Conservation (phyloP, 2,329 filamentous ascomycete genomes). For the Colletotrichum filicis region DNA sequence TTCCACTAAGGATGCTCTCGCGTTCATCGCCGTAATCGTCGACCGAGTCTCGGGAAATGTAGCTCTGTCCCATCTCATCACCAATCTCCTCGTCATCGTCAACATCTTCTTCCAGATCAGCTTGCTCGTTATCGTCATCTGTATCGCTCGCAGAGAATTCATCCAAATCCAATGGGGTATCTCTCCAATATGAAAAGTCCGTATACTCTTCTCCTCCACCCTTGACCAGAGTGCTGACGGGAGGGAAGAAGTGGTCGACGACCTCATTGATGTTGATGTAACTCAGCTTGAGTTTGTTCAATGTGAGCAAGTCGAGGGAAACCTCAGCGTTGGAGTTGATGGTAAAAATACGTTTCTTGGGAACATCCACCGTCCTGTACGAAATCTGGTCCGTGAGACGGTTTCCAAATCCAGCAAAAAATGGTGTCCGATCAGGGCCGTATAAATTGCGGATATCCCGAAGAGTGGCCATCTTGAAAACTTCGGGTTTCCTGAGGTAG, state of each 20-base stretch:
- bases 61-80: constrained; percentile 64
- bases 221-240: constrained; percentile 86
- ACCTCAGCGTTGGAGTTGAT: constrained; percentile 99
- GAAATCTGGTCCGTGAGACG: constrained; percentile 95
- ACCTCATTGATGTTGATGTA: constrained; percentile 98
- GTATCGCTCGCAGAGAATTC: constrained; percentile 89
- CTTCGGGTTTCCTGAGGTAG: constrained; percentile 94
- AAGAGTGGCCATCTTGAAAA: constrained; percentile 99
- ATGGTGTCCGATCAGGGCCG: constrained; percentile 79
- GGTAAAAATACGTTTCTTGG: constrained; percentile 93
- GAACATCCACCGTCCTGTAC: constrained; percentile 96
- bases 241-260: constrained; percentile 97
- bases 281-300: constrained; percentile 96
- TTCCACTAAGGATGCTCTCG: constrained; percentile 55
- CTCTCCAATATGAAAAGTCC: constrained; percentile 97
- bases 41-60: constrained; percentile 62
- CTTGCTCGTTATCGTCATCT: constrained; percentile 62
- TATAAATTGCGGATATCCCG: constrained; percentile 94
- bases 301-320: constrained; percentile 85
- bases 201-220: constrained; percentile 95
- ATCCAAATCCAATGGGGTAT: constrained; percentile 83
- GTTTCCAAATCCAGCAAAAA: constrained; percentile 98
- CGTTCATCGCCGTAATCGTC: constrained; percentile 56
- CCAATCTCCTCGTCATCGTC: constrained; percentile 56
- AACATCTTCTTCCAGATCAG: constrained; percentile 62